phyloP scores from a whole-genome alignment of 495 filamentous ascomycete genomes.

The Rostrohypoxylon terebratum region DNA sequence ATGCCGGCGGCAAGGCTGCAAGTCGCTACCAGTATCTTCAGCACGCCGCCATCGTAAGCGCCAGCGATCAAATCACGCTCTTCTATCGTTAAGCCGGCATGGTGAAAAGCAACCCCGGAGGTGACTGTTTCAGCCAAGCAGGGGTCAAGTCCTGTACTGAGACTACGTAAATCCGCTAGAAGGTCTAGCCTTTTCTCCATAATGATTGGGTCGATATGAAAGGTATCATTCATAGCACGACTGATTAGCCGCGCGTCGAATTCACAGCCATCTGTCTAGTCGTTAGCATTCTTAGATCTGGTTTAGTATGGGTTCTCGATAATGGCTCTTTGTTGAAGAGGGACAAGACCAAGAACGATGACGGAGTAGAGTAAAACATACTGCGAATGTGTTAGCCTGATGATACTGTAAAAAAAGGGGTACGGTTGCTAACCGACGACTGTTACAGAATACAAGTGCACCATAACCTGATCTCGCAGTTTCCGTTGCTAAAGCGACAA shows the following conservation, averaged over 20 bases:
- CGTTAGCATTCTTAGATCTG: conserved; percentile 20
- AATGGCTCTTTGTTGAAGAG: neutral
- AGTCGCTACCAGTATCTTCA: conserved; percentile 83
- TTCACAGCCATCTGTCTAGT: conserved; percentile 63
- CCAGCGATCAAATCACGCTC: conserved; percentile 80
- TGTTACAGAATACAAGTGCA: conserved; percentile 80
- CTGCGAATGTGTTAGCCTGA: conserved; percentile 32
- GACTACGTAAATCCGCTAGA: conserved; percentile 74
- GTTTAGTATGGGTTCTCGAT: neutral
- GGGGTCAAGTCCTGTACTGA: conserved; percentile 74
- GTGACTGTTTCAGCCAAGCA: conserved; percentile 72
- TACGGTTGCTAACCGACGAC: conserved; percentile 56
- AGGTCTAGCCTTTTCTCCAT: conserved; percentile 72
- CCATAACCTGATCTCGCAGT: conserved; percentile 76
- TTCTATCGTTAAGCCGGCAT: conserved; percentile 83
- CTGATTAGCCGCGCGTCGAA: conserved; percentile 72
- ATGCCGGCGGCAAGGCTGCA: conserved; percentile 89
- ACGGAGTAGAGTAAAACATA: conserved; percentile 22
- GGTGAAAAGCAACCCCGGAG: conserved; percentile 81
- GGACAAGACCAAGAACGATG: neutral
- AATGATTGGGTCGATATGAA: conserved; percentile 59
- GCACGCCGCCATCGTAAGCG: conserved; percentile 75
- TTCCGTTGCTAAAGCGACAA: conserved; percentile 75
- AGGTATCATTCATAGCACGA: conserved; percentile 66
- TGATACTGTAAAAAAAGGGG: neutral